phyloP scores from a whole-genome alignment of 495 filamentous ascomycete species.

The Neurospora sp. region DNA sequence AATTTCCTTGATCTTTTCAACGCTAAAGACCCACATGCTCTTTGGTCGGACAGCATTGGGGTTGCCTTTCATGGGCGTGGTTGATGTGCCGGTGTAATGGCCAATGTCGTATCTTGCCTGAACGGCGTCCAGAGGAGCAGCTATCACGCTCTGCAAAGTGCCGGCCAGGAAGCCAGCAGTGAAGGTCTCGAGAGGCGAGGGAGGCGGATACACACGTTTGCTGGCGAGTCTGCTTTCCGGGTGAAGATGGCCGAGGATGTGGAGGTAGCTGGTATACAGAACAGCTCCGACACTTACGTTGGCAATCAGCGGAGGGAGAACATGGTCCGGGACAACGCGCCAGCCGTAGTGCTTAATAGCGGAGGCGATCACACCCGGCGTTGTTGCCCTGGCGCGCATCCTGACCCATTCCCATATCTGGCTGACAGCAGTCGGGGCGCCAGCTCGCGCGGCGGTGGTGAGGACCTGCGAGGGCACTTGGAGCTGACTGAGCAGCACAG shows the following conservation, averaged over 20 bases:
- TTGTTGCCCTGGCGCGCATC: constrained; percentile 60
- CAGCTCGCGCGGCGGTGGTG: not conserved
- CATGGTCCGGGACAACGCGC: constrained; percentile 79
- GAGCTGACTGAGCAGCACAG: not conserved
- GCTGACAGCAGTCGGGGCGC: constrained; percentile 1
- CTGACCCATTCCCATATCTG: constrained; percentile 31
- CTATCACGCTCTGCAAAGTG: constrained; percentile 65
- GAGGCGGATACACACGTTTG: constrained; percentile 69
- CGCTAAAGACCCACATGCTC: constrained; percentile 75
- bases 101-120: constrained; percentile 61
- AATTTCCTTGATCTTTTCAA: constrained; percentile 65
- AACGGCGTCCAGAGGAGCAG: constrained; percentile 81
- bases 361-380: constrained; percentile 68
- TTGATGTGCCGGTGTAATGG: not conserved
- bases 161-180: constrained; percentile 70
- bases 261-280: constrained; percentile 80
- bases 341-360: constrained; percentile 74
- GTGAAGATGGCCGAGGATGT: constrained; percentile 63
- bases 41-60: constrained; percentile 40
- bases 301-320: constrained; percentile 75
- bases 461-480: not conserved
- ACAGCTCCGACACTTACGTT: constrained; percentile 80
- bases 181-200: constrained; percentile 55
- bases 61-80: constrained; percentile 11
- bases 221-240: constrained; percentile 56